Evolutionary conservation across 768 basidiomycete species (phyloP).

Genomic region (Clavulina sp.): DNA sequence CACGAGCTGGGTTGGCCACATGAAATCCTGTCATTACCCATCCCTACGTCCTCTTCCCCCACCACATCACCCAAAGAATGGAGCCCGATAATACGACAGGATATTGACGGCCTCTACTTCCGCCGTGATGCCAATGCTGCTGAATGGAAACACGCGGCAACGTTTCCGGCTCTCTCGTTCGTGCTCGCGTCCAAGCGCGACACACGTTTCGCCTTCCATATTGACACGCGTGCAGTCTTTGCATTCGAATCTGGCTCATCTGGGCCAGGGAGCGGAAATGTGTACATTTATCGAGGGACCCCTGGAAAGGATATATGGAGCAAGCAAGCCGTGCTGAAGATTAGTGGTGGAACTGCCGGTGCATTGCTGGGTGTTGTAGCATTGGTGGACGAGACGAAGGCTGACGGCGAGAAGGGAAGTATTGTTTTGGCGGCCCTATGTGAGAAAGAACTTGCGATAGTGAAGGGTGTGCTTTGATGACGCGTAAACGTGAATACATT

Average conservation of each 20-base stretch:
- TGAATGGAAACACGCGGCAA: slow-evolving; percentile 60
- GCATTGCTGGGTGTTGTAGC: slow-evolving; percentile 61
- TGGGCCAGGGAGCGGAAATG: slow-evolving; percentile 52
- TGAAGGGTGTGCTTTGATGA: slow-evolving; percentile 19
- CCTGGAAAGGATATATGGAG: slow-evolving; percentile 36
- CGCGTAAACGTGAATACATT: not conserved
- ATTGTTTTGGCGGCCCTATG: slow-evolving; percentile 50
- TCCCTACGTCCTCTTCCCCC: slow-evolving; percentile 27
- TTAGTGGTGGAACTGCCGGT: slow-evolving; percentile 52
- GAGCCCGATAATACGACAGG: slow-evolving; percentile 48
- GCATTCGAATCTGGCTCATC: slow-evolving; percentile 66
- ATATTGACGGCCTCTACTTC: slow-evolving; percentile 56
- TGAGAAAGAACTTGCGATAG: slow-evolving; percentile 54
- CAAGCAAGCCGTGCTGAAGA: slow-evolving; percentile 64
- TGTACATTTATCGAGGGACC: slow-evolving; percentile 65
- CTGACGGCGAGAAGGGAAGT: slow-evolving; percentile 12
- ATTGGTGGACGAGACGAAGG: slow-evolving; percentile 18
- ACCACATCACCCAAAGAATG: not conserved
- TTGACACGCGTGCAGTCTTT: slow-evolving; percentile 36
- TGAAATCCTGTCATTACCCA: slow-evolving; percentile 43
- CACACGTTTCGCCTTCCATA: slow-evolving; percentile 71
- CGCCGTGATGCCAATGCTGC: slow-evolving; percentile 5
- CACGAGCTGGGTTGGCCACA: slow-evolving; percentile 1
- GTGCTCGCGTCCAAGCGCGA: slow-evolving; percentile 88
- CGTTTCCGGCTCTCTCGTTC: slow-evolving; percentile 79